Percentiles rank a stretch among this genome's conserved stretches.
Evolutionary conservation across 140 eudicot genomes (phyloP).

Genomic region (Anethum foeniculum): DNA sequence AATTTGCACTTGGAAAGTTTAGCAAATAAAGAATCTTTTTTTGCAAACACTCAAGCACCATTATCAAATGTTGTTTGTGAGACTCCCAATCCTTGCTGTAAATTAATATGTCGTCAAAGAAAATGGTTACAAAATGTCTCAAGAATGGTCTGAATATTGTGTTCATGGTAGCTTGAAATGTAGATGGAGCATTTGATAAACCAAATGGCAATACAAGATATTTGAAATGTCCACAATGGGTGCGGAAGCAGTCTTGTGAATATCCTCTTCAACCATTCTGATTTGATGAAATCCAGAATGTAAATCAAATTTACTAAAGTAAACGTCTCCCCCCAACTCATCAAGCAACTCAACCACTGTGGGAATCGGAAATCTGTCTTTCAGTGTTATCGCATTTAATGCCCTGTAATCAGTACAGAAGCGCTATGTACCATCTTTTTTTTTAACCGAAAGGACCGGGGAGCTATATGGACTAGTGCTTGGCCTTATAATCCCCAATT

Average conservation of each 20-base stretch:
- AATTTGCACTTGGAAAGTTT: not conserved
- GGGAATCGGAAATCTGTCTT: not conserved
- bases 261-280: not conserved
- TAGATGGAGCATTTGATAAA: not conserved
- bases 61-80: not conserved
- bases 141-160: not conserved
- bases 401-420: not conserved
- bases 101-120: not conserved
- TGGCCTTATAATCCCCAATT: not conserved
- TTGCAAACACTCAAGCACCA: not conserved
- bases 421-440: slow-evolving; percentile 1
- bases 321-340: not conserved
- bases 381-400: not conserved
- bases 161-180: not conserved
- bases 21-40: not conserved
- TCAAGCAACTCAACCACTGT: not conserved
- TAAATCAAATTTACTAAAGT: not conserved
- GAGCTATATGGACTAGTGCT: not conserved
- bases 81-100: not conserved
- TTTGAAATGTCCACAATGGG: not conserved
- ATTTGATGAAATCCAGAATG: not conserved
- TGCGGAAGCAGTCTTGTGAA: not conserved
- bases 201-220: not conserved
- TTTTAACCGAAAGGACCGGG: not conserved
- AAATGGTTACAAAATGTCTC: not conserved